Conservation (phyloP, 2,329 filamentous ascomycete species). For the Aspergillus awamori region DNA sequence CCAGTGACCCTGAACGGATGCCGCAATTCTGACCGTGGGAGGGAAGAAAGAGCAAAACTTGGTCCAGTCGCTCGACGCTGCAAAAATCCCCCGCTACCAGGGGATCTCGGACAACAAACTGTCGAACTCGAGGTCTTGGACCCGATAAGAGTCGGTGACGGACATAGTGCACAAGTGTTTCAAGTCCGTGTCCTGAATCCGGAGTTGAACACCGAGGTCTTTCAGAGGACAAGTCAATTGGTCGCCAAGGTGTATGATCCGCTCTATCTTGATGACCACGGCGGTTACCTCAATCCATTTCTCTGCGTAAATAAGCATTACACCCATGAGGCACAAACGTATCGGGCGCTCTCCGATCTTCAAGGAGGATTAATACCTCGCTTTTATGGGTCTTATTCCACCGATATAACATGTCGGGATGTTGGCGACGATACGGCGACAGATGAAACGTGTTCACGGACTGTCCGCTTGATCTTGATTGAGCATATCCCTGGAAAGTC, state of each 20-base stretch:
- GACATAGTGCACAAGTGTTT: neutral
- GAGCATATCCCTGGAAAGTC: neutral
- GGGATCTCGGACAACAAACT: neutral
- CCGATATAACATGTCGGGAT: neutral
- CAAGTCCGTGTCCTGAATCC: neutral
- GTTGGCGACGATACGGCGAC: neutral
- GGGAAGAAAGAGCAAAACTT: neutral
- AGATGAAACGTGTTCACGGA: neutral
- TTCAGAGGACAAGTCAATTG: neutral
- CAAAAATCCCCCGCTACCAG: neutral
- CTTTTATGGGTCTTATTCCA: neutral
- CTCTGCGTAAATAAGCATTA: conserved; percentile 1
- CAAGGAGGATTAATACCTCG: neutral
- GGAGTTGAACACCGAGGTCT: neutral
- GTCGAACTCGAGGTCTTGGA: neutral
- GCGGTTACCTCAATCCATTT: neutral
- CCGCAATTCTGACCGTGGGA: neutral
- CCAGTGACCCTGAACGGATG: neutral
- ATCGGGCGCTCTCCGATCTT: neutral
- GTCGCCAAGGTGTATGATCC: conserved; percentile 1
- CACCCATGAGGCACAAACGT: conserved; percentile 4
- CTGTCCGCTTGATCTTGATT: neutral
- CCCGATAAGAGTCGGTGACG: neutral
- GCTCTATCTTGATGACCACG: neutral
- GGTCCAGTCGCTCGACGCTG: neutral